Evolutionary conservation across 1,139 yeast genomes (phyloP).

Genomic region (Hansenula lynferdii): DNA sequence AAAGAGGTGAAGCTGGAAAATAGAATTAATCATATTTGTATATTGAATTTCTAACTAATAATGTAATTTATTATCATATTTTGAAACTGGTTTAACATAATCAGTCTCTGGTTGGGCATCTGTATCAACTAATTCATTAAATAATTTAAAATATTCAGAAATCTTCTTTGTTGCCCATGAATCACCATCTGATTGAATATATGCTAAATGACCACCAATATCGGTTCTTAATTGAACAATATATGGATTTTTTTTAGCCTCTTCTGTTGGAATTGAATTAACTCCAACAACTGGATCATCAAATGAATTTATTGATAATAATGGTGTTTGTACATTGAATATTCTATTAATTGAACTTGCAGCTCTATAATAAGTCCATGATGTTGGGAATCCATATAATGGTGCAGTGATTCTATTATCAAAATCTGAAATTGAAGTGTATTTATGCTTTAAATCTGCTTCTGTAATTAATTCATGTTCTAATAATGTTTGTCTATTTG

Average conservation of each 20-base stretch:
- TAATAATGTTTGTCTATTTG: constrained; percentile 51
- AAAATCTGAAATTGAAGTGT: constrained; percentile 46
- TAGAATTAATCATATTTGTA: no score
- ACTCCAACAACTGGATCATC: constrained; percentile 88
- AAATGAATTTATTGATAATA: constrained; percentile 59
- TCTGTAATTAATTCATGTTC: constrained; percentile 28
- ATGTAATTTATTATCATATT: constrained; percentile 15
- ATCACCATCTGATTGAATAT: constrained; percentile 49
- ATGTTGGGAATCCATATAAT: constrained; percentile 65
- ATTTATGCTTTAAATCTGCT: constrained; percentile 32
- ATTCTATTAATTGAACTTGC: constrained; percentile 63
- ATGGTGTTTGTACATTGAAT: constrained; percentile 56
- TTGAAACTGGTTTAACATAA: constrained; percentile 12
- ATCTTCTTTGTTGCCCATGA: constrained; percentile 74
- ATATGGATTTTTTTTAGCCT: constrained; percentile 64
- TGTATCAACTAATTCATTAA: constrained; percentile 35
- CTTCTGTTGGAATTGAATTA: constrained; percentile 57
- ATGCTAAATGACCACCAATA: constrained; percentile 85
- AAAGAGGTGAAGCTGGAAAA: constrained; percentile 73
- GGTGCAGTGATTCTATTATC: constrained; percentile 73
- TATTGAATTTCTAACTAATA: no score
- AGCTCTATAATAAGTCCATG: constrained; percentile 65
- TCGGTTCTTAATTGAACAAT: constrained; percentile 61
- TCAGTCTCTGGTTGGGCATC: constrained; percentile 12
- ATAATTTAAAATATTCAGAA: constrained; percentile 53